Evolutionary conservation across 768 basidiomycete genomes (phyloP).

Genomic region (Mycena kentingensis): DNA sequence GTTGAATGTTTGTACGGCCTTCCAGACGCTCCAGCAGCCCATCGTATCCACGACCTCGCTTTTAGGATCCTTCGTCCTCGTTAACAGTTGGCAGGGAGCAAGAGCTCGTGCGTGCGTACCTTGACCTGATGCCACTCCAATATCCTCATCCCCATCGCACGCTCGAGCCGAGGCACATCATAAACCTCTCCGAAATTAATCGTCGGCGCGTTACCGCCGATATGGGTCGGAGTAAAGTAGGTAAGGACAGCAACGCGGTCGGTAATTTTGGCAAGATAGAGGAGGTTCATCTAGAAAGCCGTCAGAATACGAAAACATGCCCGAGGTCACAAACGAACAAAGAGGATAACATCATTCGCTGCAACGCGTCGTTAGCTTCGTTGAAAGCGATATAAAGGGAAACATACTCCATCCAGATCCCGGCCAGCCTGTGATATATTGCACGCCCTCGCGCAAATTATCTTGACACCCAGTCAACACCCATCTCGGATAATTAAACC

Average conservation of each 20-base stretch:
- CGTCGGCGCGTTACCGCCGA: constrained; percentile 29
- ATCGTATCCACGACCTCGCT: constrained; percentile 26
- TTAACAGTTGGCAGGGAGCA: not conserved
- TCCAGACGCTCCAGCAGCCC: constrained; percentile 43
- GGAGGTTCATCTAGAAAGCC: constrained; percentile 33
- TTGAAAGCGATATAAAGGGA: not conserved
- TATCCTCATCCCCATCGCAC: constrained; percentile 30
- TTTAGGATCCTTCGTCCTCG: constrained; percentile 20
- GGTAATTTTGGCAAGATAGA: constrained; percentile 38
- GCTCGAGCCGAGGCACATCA: constrained; percentile 35
- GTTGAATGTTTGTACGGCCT: constrained; percentile 23
- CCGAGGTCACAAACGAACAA: constrained; percentile 22
- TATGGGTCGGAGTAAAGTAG: constrained; percentile 37
- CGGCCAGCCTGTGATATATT: constrained; percentile 51
- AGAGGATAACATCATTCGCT: constrained; percentile 53
- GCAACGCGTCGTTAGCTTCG: constrained; percentile 7
- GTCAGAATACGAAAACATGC: not conserved
- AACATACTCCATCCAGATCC: constrained; percentile 49
- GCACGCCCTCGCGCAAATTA: constrained; percentile 44
- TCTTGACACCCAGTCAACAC: constrained; percentile 29
- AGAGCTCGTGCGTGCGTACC: not conserved
- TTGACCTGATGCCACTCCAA: constrained; percentile 45
- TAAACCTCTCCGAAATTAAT: constrained; percentile 30
- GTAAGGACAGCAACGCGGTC: constrained; percentile 38
- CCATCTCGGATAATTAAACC: not conserved